These are phyloP conservation scores for Quercus phellos DNA, from an alignment of 331 rosid genomes.

Conservation along the genomic window DNA sequence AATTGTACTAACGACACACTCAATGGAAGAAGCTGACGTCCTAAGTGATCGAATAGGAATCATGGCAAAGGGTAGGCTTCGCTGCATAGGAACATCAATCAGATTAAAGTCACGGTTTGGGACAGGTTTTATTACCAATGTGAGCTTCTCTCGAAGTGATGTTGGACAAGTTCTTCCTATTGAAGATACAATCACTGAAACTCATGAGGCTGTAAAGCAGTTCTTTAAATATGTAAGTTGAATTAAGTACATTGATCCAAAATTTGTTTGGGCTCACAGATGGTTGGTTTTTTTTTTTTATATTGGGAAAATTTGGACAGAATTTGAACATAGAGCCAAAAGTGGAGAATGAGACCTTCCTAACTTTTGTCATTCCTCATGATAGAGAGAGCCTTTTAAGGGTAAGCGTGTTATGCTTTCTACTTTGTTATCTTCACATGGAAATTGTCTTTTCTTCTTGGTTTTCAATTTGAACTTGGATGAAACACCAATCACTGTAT, in stretches of 20 bases:
- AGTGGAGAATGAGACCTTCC: slow-evolving; percentile 52
- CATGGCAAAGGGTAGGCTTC: slow-evolving; percentile 91
- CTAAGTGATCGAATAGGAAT: slow-evolving; percentile 84
- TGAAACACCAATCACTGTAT: too few relatives aligned
- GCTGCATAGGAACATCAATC: slow-evolving; percentile 81
- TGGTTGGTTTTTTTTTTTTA: slow-evolving; percentile 28
- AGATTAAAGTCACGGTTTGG: slow-evolving; percentile 84
- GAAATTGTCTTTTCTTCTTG: not conserved
- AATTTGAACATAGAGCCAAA: slow-evolving; percentile 66
- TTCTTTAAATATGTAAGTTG: slow-evolving; percentile 66
- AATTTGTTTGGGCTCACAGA: not conserved
- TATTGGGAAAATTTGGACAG: slow-evolving; percentile 40
- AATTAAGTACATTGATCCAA: slow-evolving; percentile 8
- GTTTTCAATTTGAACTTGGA: too few relatives aligned
- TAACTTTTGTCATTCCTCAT: slow-evolving; percentile 82
- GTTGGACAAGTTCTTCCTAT: slow-evolving; percentile 29
- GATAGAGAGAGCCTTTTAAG: slow-evolving; percentile 54
- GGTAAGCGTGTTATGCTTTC: slow-evolving; percentile 26
- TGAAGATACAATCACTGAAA: slow-evolving; percentile 30
- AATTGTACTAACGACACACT: slow-evolving; percentile 83
- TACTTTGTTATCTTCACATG: not conserved
- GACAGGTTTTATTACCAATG: slow-evolving; percentile 63
- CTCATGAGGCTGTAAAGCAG: slow-evolving; percentile 54
- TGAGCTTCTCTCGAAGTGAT: slow-evolving; percentile 48
- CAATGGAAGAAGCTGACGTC: slow-evolving; percentile 97